These are phyloP conservation scores for Dalbergia oliveri DNA, from an alignment of 306 rosid species.

Conservation along the genomic window DNA sequence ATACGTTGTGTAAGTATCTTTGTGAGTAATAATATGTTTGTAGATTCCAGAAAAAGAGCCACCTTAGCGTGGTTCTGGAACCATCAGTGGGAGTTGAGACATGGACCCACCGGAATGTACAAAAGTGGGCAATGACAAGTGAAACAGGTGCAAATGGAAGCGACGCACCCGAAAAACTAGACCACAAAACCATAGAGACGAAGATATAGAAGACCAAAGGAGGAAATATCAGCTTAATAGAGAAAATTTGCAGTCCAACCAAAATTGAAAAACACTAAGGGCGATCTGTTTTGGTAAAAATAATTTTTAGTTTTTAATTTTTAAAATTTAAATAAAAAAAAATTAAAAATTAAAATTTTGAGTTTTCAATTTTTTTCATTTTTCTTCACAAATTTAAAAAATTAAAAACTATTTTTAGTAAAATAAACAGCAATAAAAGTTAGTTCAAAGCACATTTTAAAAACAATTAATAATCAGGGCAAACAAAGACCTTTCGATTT, in stretches of 20 bases:
- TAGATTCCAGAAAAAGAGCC: neutral
- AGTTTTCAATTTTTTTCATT: too few relatives aligned
- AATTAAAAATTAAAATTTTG: too few relatives aligned
- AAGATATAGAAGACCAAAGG: neutral
- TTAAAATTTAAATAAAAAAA: too few relatives aligned
- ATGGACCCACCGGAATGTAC: conserved; percentile 26
- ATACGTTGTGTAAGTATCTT: too few relatives aligned
- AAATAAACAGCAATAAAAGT: too few relatives aligned
- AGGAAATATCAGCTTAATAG: neutral
- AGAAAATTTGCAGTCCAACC: conserved; percentile 7
- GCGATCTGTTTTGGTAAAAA: too few relatives aligned
- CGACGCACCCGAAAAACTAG: conserved; percentile 1
- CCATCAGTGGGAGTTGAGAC: neutral
- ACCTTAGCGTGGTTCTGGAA: conserved; percentile 23
- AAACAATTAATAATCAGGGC: too few relatives aligned
- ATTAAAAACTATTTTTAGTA: too few relatives aligned
- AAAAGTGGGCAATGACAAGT: neutral
- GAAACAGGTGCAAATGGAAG: conserved; percentile 20
- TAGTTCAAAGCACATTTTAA: too few relatives aligned
- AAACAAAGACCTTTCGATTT: neutral
- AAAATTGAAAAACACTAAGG: neutral
- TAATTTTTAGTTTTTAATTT: too few relatives aligned
- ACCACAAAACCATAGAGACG: conserved; percentile 13
- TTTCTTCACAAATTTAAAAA: too few relatives aligned
- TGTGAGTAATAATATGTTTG: neutral